phyloP scores from a whole-genome alignment of 352 stramenopile species.

The Pythium myriotylum region DNA sequence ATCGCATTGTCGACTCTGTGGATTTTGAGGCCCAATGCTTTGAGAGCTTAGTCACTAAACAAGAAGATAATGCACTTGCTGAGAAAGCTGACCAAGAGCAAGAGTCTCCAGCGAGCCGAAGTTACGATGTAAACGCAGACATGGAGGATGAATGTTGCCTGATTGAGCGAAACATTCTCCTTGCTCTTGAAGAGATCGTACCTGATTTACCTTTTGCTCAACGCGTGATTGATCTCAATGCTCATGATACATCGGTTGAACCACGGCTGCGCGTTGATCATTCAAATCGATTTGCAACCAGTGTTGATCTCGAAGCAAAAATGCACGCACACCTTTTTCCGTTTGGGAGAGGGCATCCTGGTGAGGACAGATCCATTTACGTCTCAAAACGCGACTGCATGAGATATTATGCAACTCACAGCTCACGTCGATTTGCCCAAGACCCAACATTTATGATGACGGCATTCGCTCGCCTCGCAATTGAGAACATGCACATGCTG shows the following conservation, averaged over 20 bases:
- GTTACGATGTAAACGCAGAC: neutral
- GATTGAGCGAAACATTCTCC: constrained; percentile 18
- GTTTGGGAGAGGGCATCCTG: constrained; percentile 21
- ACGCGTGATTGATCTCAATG: constrained; percentile 20
- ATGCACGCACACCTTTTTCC: constrained; percentile 25
- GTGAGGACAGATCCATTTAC: neutral
- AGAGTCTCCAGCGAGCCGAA: neutral
- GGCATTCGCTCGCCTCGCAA: constrained; percentile 11
- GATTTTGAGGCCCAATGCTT: neutral
- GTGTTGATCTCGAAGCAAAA: constrained; percentile 10
- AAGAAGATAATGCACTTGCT: neutral
- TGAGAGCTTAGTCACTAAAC: neutral
- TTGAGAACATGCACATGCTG: constrained; percentile 27
- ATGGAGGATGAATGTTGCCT: constrained; percentile 7
- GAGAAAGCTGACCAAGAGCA: constrained; percentile 11
- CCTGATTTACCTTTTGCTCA: constrained; percentile 6
- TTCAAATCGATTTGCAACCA: constrained; percentile 6
- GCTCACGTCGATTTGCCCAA: constrained; percentile 23
- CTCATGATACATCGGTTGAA: neutral
- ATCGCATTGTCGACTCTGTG: neutral
- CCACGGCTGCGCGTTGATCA: constrained; percentile 16
- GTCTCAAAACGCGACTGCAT: constrained; percentile 23
- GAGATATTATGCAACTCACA: constrained; percentile 16
- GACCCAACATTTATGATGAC: constrained; percentile 18
- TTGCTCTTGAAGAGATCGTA: neutral